Evolutionary conservation across 768 basidiomycete genomes (phyloP), one percentile per base, ranked within the genome.

Genomic region (Tulasnella sp.): DNA sequence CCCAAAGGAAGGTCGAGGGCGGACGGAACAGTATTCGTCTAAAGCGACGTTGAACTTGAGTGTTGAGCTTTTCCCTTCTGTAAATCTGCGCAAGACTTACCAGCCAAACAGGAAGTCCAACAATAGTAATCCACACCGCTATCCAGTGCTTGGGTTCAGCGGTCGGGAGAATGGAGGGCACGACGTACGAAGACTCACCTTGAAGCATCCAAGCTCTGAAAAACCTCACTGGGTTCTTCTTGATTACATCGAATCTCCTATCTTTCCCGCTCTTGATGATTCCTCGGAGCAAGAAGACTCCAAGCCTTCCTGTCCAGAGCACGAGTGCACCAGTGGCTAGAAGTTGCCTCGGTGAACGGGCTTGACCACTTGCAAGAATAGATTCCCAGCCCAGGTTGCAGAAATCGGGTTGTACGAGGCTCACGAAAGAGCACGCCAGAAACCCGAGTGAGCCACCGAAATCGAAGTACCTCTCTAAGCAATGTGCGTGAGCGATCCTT

Each of bases 21-120:
- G 0, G 85, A 80, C 0, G 91, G 89, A 8, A 90, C 81, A 3
- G 85, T 81, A 80, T 92, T 92, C 77, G 83, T 81, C 80, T 85
- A 19, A 72, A n/a, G 36, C 39, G 17, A 14, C 52, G 38, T 36
- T 34, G 54, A 58, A 36, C 45, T 31, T 29, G 54, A 8, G 19
- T 36, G n/a, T 15, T 54, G 31, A 49, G 34, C 8, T 7, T 19
- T 1, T 19, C 25, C 69, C 71, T 36, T 34, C 34, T 14, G n/a
- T 17, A 40, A 69, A 49, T 31, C 74, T n/a, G 36, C 29, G 68
- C 67, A 0, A 52, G 15, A 77, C 82, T 22, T 67, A 86, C 86
- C 42, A 91, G 81, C 79, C 89, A 92, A 12, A 92, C 88, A 3
- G 91, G 91, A 15, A 93, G 84, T 22, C 91, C 90, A 70, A 91